Evolutionary conservation across 805 yeast species (phyloP).

Genomic region (Myxozyma geophila): DNA sequence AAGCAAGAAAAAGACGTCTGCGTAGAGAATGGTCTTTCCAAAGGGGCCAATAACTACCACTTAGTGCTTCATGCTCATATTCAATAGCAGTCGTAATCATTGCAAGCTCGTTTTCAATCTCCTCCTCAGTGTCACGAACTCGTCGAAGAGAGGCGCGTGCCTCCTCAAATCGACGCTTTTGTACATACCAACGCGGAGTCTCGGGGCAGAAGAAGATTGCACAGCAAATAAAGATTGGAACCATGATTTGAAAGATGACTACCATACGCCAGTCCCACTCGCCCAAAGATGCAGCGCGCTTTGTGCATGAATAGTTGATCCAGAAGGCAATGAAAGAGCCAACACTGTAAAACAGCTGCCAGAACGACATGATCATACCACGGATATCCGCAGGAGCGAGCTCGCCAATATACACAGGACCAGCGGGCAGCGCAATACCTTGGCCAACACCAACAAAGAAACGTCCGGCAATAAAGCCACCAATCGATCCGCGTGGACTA

Average conservation of each 20-base stretch:
- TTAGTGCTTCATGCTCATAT: conserved; percentile 49
- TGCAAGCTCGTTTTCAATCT: conserved; percentile 38
- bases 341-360: conserved; percentile 42
- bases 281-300: conserved; percentile 48
- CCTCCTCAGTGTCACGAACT: conserved; percentile 45
- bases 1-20: conserved; percentile 19
- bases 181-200: conserved; percentile 53
- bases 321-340: conserved; percentile 45
- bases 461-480: conserved; percentile 57
- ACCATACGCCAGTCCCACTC: conserved; percentile 51
- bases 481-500: conserved; percentile 51
- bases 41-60: conserved; percentile 14
- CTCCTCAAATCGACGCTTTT: conserved; percentile 40
- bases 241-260: conserved; percentile 54
- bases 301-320: conserved; percentile 49
- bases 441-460: conserved; percentile 58
- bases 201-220: conserved; percentile 56
- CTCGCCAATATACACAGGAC: conserved; percentile 47
- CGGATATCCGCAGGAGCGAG: conserved; percentile 39
- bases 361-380: conserved; percentile 37
- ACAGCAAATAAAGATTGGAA: conserved; percentile 50
- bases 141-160: conserved; percentile 36
- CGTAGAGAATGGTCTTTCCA: conserved; percentile 18
- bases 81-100: conserved; percentile 49
- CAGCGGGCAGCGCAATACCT: conserved; percentile 56